These are phyloP conservation scores for Mortierella polycephala DNA, from an alignment of 371 early-diverging fungal species.

Conservation along the genomic window DNA sequence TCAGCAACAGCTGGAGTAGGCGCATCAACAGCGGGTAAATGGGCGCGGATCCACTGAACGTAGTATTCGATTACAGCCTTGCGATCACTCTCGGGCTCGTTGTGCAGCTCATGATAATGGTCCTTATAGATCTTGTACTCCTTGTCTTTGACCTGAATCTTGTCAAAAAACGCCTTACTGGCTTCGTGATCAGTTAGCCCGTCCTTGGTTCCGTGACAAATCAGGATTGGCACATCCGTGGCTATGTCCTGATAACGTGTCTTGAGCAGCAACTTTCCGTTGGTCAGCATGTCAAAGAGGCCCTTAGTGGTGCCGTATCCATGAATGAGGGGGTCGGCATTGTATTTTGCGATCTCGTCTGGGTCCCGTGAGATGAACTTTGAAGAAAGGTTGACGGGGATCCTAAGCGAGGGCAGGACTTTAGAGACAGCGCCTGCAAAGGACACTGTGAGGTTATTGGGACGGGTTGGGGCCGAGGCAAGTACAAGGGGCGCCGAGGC, in stretches of 20 bases:
- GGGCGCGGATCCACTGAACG: constrained; percentile 63
- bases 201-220: constrained; percentile 58
- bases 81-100: constrained; percentile 57
- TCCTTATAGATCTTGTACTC: constrained; percentile 61
- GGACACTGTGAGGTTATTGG: constrained; percentile 16
- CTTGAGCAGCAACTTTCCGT: constrained; percentile 35
- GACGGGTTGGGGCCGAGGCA: constrained; percentile 18
- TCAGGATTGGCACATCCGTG: constrained; percentile 32
- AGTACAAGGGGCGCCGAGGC: constrained; percentile 56
- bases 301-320: constrained; percentile 38
- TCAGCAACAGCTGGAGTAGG: no score
- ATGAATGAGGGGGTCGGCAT: constrained; percentile 66
- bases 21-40: constrained; percentile 15
- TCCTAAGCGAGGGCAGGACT: constrained; percentile 61
- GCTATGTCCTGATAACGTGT: constrained; percentile 35
- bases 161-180: constrained; percentile 57
- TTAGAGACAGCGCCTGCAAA: constrained; percentile 47
- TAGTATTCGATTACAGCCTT: constrained; percentile 62
- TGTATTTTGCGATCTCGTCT: constrained; percentile 59
- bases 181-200: constrained; percentile 57
- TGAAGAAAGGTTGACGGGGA: constrained; percentile 56
- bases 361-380: constrained; percentile 60
- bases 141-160: constrained; percentile 57
- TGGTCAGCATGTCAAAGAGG: constrained; percentile 44
- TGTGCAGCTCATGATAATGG: constrained; percentile 68